Evolutionary conservation across 2,329 filamentous ascomycete genomes (phyloP).

Genomic region (Phoma herbarum): DNA sequence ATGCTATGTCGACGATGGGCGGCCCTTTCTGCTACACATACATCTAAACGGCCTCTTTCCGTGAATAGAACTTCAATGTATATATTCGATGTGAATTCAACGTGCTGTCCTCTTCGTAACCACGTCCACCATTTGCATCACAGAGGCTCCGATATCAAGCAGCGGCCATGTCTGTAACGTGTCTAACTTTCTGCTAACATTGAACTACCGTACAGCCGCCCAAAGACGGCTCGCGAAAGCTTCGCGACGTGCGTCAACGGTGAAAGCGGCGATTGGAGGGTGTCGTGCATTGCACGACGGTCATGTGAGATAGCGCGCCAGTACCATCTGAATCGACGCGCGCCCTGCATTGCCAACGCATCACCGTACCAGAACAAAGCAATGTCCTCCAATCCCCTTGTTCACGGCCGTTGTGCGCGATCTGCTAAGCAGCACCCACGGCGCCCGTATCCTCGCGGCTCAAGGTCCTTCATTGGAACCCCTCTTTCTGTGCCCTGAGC

Average conservation of each 20-base stretch:
- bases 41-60: constrained; percentile 26
- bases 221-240: not conserved
- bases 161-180: not conserved
- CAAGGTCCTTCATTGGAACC: constrained; percentile 24
- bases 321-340: constrained; percentile 20
- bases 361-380: constrained; percentile 40
- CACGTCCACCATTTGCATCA: not conserved
- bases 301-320: constrained; percentile 21
- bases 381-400: constrained; percentile 42
- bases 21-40: constrained; percentile 61
- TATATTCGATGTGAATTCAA: not conserved
- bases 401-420: constrained; percentile 40
- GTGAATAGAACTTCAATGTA: constrained; percentile 14
- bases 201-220: not conserved
- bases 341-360: constrained; percentile 46
- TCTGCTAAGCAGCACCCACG: constrained; percentile 29
- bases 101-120: not conserved
- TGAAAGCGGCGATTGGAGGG: constrained; percentile 29
- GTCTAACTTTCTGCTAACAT: not conserved
- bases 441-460: constrained; percentile 17
- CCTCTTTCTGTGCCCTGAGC: constrained; percentile 23
- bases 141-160: not conserved
- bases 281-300: constrained; percentile 20
- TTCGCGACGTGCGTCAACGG: constrained; percentile 14
- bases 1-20: constrained; percentile 55